A percentile compares a stretch with the other conserved stretches of the same genome.
phyloP scores from a whole-genome alignment of 2,329 filamentous ascomycete species.

The Pyrenochaeta sp. region DNA sequence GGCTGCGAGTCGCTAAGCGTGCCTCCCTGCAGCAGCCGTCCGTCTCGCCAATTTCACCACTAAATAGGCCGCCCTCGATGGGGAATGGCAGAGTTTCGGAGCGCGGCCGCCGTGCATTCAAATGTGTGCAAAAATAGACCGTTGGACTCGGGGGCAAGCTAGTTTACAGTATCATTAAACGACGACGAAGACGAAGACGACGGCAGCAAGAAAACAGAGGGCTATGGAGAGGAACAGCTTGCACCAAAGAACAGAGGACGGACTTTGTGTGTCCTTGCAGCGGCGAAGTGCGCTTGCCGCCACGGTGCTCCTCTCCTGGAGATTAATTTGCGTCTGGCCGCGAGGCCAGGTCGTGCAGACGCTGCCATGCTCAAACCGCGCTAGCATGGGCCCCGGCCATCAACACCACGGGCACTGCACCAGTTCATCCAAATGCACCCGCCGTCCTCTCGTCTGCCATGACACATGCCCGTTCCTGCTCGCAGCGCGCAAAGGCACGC shows the following conservation, averaged over 20 bases:
- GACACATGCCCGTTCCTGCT: background rate
- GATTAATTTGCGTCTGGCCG: conserved; percentile 29
- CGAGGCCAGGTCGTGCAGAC: conserved; percentile 24
- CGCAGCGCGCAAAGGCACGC: background rate
- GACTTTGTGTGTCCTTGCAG: conserved; percentile 1
- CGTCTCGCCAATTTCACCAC: conserved; percentile 19
- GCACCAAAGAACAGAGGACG: background rate
- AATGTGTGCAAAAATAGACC: conserved; percentile 37
- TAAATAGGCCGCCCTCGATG: conserved; percentile 23
- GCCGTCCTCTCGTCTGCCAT: background rate
- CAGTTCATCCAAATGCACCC: background rate
- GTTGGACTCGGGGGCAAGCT: conserved; percentile 6
- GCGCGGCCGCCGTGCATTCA: conserved; percentile 20
- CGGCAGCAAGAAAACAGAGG: conserved; percentile 1
- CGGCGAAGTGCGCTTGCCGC: conserved; percentile 11
- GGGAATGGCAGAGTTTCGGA: conserved; percentile 21
- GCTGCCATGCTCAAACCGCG: conserved; percentile 29
- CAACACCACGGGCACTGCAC: background rate
- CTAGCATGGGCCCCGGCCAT: conserved; percentile 20
- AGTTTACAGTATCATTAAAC: background rate
- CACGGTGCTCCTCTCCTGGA: conserved; percentile 7
- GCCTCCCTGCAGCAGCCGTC: conserved; percentile 31
- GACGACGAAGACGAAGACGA: background rate
- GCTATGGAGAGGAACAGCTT: background rate
- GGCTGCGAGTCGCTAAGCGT: conserved; percentile 25